Conservation (phyloP, 2,329 filamentous ascomycete species). For the Penicillium sp. region DNA sequence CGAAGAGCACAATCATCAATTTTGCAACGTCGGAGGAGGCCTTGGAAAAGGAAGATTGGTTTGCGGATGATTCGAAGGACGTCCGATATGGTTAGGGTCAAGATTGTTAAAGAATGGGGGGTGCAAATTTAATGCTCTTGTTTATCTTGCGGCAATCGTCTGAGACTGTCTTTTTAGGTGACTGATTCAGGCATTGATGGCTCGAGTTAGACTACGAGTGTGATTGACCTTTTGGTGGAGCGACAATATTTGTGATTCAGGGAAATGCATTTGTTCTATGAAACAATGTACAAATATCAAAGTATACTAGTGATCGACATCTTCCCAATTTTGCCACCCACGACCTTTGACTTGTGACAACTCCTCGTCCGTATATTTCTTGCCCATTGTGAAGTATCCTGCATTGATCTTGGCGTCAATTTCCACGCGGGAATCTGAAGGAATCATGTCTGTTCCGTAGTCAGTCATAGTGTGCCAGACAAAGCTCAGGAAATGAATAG, state of each 20-base stretch:
- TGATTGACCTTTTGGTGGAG: neutral
- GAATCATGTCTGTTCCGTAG: neutral
- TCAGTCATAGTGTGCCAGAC: neutral
- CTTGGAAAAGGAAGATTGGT: constrained; percentile 56
- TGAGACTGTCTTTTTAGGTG: no score
- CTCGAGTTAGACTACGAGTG: neutral
- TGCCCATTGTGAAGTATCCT: neutral
- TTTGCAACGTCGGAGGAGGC: constrained; percentile 46
- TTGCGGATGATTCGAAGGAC: constrained; percentile 55
- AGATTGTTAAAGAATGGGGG: neutral
- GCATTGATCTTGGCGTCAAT: neutral
- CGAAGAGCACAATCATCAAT: constrained; percentile 52
- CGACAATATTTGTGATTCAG: neutral
- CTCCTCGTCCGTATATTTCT: neutral
- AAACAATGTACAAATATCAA: neutral
- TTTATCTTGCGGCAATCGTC: neutral
- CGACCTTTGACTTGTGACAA: neutral
- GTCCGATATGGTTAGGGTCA: constrained; percentile 62
- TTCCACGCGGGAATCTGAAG: neutral
- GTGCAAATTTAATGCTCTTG: neutral
- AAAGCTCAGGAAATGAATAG: neutral
- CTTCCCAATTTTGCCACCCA: neutral
- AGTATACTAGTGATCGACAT: neutral
- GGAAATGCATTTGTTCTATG: neutral
- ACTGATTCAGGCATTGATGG: neutral